Percentiles rank a stretch among this genome's conserved stretches.
Evolutionary conservation across 352 stramenopile genomes (phyloP).

Genomic region (Aphanomyces euteiches): DNA sequence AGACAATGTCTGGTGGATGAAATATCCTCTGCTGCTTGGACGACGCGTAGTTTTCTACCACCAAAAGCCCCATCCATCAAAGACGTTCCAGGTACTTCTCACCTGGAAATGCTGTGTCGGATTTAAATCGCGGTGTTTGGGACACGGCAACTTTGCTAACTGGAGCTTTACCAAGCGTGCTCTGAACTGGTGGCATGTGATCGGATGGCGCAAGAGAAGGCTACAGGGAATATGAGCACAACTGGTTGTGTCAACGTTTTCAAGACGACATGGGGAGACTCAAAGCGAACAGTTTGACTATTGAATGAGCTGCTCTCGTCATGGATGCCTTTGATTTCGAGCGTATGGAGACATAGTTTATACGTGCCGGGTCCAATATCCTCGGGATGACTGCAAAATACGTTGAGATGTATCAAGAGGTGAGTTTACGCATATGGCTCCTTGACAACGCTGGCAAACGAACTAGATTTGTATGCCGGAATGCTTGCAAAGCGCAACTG

Average conservation of each 20-base stretch:
- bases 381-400: slow-evolving; percentile 17
- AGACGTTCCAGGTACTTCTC: background rate
- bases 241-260: background rate
- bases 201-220: background rate
- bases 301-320: slow-evolving; percentile 14
- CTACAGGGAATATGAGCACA: background rate
- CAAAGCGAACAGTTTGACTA: slow-evolving; percentile 14
- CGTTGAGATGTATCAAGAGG: background rate
- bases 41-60: slow-evolving; percentile 29
- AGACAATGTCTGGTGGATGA: slow-evolving; percentile 25
- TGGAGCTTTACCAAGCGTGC: slow-evolving; percentile 15
- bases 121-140: slow-evolving; percentile 22
- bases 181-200: background rate
- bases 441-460: slow-evolving; percentile 23
- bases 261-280: background rate
- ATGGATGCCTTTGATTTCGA: slow-evolving; percentile 25
- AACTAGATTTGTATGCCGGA: slow-evolving; percentile 14
- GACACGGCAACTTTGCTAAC: slow-evolving; percentile 8
- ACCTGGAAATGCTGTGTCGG: slow-evolving; percentile 25
- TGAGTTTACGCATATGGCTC: slow-evolving; percentile 26
- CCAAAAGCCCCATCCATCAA: background rate
- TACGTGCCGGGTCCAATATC: slow-evolving; percentile 26
- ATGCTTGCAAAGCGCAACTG: slow-evolving; percentile 16
- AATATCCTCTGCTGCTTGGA: slow-evolving; percentile 28
- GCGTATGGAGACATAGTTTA: slow-evolving; percentile 10